These are phyloP conservation scores for Kandelia obovata DNA, from an alignment of 345 rosid species.

Conservation along the genomic window DNA sequence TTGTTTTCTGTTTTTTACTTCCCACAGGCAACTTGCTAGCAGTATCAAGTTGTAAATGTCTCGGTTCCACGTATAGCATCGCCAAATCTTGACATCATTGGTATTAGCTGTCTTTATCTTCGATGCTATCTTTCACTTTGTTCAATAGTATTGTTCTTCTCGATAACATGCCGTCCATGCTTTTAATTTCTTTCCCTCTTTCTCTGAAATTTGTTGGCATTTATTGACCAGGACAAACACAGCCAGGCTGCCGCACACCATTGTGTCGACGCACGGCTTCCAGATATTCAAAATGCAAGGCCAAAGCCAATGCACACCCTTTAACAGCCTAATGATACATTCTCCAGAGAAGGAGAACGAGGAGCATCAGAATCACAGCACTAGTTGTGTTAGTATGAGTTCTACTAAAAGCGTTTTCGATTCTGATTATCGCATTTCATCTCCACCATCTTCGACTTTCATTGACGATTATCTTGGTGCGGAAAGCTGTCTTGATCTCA, in stretches of 20 bases:
- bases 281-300: not conserved
- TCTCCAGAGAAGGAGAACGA: constrained; percentile 9
- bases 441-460: constrained; percentile 32
- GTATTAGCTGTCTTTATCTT: constrained; percentile 37
- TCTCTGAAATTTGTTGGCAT: not conserved
- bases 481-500: constrained; percentile 69
- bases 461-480: constrained; percentile 71
- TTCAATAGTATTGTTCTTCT: constrained; percentile 24
- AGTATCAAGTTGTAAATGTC: constrained; percentile 9
- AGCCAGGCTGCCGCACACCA: not conserved
- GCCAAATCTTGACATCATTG: constrained; percentile 27
- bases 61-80: constrained; percentile 15
- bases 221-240: not conserved
- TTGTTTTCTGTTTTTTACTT: not conserved
- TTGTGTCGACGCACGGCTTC: not conserved
- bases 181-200: no score
- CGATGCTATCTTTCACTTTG: constrained; percentile 18
- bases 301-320: constrained; percentile 15
- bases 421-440: constrained; percentile 19
- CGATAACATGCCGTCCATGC: not conserved
- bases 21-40: constrained; percentile 5
- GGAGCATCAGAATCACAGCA: not conserved
- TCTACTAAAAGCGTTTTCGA: constrained; percentile 10
- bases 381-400: not conserved
- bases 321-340: constrained; percentile 11